A percentile compares a stretch with the other conserved stretches of the same genome.
These are phyloP conservation scores for Diaporthe batatas DNA, from an alignment of 2,329 filamentous ascomycete genomes.

Conservation along the genomic window DNA sequence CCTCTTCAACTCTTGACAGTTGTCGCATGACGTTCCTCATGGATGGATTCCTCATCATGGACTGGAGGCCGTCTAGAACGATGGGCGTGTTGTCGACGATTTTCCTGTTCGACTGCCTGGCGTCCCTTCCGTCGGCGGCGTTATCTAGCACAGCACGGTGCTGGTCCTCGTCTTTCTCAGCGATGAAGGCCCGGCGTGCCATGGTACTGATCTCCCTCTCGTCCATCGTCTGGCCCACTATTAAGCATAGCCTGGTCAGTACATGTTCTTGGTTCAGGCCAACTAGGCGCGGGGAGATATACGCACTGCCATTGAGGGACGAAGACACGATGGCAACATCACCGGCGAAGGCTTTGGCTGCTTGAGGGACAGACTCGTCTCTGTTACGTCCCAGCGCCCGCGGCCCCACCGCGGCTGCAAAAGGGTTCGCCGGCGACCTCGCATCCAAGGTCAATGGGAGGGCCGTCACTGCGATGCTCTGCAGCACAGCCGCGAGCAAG, in stretches of 20 bases:
- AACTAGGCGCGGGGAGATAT: fast-evolving
- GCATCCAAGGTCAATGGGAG: neutral
- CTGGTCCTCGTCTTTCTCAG: conserved; percentile 42
- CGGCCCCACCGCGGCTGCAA: neutral
- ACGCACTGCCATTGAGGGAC: conserved; percentile 26
- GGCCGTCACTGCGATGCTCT: conserved; percentile 28
- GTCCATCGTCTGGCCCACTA: conserved; percentile 14
- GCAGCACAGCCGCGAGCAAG: conserved; percentile 11
- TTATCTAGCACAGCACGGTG: conserved; percentile 41
- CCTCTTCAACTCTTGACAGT: conserved; percentile 41
- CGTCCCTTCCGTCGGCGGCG: conserved; percentile 38
- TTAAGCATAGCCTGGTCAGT: neutral
- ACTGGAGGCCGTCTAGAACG: conserved; percentile 41
- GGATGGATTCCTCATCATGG: conserved; percentile 41
- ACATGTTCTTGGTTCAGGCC: neutral
- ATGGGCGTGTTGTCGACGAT: conserved; percentile 44
- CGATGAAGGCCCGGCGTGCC: conserved; percentile 36
- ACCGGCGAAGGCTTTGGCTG: conserved; percentile 13
- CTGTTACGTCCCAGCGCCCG: neutral
- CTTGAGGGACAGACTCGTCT: neutral
- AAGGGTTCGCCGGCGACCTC: conserved; percentile 1
- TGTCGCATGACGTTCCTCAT: conserved; percentile 41
- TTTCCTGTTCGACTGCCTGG: conserved; percentile 38
- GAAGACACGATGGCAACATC: conserved; percentile 30
- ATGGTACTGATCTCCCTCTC: neutral